Conservation (phyloP, 176 grass and related monocot genomes). For the Tuctoria greenei region DNA sequence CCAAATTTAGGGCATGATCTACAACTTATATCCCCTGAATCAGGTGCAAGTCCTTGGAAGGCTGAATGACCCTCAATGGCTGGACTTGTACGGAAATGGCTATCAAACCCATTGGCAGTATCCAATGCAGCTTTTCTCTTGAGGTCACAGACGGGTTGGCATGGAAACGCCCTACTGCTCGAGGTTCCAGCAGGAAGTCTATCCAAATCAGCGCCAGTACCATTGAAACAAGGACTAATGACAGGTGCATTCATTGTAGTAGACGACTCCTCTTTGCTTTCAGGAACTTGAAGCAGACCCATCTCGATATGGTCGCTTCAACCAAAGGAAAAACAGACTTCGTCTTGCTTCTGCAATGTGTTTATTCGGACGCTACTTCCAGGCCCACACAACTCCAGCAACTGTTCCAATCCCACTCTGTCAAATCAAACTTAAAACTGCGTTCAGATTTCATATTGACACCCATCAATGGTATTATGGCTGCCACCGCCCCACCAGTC, state of each 20-base stretch:
- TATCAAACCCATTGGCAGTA: constrained; percentile 29
- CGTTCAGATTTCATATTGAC: constrained; percentile 26
- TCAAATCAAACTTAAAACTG: constrained; percentile 36
- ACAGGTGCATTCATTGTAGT: constrained; percentile 44
- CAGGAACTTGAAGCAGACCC: constrained; percentile 76
- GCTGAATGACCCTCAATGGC: constrained; percentile 25
- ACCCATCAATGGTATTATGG: constrained; percentile 16
- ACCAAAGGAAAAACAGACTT: constrained; percentile 13
- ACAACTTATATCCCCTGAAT: constrained; percentile 39
- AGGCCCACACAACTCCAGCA: not conserved
- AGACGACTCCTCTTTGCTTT: constrained; percentile 45
- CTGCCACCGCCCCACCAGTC: not conserved
- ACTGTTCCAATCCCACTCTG: constrained; percentile 8
- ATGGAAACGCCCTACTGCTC: constrained; percentile 33
- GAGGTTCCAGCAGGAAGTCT: constrained; percentile 34
- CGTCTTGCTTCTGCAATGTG: not conserved
- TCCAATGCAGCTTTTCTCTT: constrained; percentile 47
- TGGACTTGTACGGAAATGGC: constrained; percentile 37
- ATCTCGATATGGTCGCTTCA: constrained; percentile 40
- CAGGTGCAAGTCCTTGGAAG: constrained; percentile 49
- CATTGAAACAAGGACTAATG: constrained; percentile 32
- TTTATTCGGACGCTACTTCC: constrained; percentile 2
- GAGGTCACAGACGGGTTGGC: constrained; percentile 36
- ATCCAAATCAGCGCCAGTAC: constrained; percentile 30
- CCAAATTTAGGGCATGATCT: constrained; percentile 43